Evolutionary conservation across 805 yeast species (phyloP), one percentile per base, ranked within the genome.

Genomic region (Kuraishia piskuri): DNA sequence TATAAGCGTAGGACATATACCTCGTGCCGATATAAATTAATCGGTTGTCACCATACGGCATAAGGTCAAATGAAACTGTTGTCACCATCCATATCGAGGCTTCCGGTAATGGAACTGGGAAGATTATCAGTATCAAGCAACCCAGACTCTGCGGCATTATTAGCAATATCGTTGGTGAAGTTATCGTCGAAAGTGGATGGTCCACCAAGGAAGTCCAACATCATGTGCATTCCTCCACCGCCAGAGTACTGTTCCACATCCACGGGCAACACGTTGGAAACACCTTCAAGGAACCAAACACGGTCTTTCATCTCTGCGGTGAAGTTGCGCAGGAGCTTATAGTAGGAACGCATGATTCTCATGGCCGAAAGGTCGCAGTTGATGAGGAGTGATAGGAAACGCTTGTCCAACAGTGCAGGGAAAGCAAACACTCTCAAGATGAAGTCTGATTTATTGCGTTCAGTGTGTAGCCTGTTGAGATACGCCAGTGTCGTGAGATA

Each of bases 221-320:
- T 87, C 95, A 87, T 87, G 64, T 86, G 90, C 90, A 86, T 86
- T 57, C 94, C 94, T 52, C 95, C 94, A 57, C 95, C 88, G 46
- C 96, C 96, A 14, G 91, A 83, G 63, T 88, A 87, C 61, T 86
- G 90, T 60, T 91, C 97, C 53, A 89, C 96, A 66, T 90, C 96
- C 10, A 85, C 95, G 0, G 97, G 97, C 50, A 91, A 74, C 0
- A 90, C 96, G 53, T 84, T 82, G 4, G 94, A 81, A 1, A 90
- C 94, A 3, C 97, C 97, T 68, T 91, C 96, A 57, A 91, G 73
- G 60, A 91, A 90, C 97, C 97, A 91, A 19, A 91, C 95, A 60
- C 80, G 80, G 61, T 90, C 94, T 65, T 87, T 88, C 86, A 88
- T 86, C 62, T 88, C 95, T 37, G 84, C 81, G 0, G 96, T 88